Evolutionary conservation across 768 basidiomycete species (phyloP), one percentile per base, ranked within the genome.

Genomic region (Mycena venus): DNA sequence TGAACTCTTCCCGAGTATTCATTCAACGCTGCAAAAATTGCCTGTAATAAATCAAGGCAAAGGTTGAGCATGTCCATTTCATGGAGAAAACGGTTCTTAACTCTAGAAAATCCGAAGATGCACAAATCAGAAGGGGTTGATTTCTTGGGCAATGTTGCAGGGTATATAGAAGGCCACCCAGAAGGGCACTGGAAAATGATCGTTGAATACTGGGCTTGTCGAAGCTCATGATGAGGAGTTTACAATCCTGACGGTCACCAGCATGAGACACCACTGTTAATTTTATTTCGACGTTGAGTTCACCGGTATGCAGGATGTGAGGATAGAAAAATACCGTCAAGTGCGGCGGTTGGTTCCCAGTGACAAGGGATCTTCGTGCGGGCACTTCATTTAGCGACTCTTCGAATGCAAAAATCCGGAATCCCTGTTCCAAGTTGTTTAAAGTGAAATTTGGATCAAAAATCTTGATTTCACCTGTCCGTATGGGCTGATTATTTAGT

Each of bases 401-500:
- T 59, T 15, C 56, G 25, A 70, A 70, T 34, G 56, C 42, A 61
- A 70, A 70, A 21, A 70, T 70, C 17, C 68, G 38, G 68, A 70
- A 70, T 31, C 68, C 68, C 5, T 38, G 25, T 8, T 58, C 27
- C 17, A 59, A 12, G 21, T 29, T 32, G 27, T 29, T 25, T 29
- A 61, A 36, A 7, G 27, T 34, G 27, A 69, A 47, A 34, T 69
- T 29, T 8, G 68, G 58, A 59, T 69, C 68, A 69, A 69, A 69
- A 61, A n/a, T 31, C n/a, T n/a, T 34, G 23, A 60, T n/a, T 40
- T 59, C 56, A 38, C 31, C 42, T 44, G 14, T 53, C 32, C 21
- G 17, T 23, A 55, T 17, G n/a, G 56, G 58, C 12, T 32, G 31
- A 15, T 34, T 65, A 53, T 65, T 65, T 38, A 51, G 25, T 47